Conservation (phyloP, 805 yeast species). For the Yamadazyma sp. region DNA sequence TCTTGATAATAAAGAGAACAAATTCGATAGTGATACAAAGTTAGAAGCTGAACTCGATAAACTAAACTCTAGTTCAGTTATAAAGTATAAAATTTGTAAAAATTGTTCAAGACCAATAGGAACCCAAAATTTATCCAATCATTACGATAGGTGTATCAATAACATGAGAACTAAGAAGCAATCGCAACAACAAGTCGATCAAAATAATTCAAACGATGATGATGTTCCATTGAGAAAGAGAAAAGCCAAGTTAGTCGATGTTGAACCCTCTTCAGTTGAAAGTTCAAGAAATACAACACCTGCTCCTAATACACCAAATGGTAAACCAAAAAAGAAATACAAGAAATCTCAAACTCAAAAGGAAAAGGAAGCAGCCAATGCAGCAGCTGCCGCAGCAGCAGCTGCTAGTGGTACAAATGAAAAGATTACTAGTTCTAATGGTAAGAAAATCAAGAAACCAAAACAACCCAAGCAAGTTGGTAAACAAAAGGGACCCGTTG, state of each 20-base stretch:
- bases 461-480: conserved; percentile 35
- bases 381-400: conserved; percentile 44
- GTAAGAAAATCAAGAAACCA: conserved; percentile 29
- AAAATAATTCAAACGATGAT: conserved; percentile 4
- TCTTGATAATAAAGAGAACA: conserved; percentile 17
- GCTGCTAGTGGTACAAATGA: conserved; percentile 17
- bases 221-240: conserved; percentile 21
- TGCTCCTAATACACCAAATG: conserved; percentile 25
- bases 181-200: conserved; percentile 3
- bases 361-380: conserved; percentile 46
- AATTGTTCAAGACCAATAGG: conserved; percentile 42
- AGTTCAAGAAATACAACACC: conserved; percentile 39
- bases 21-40: not conserved
- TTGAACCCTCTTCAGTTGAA: conserved; percentile 38
- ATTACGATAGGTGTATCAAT: conserved; percentile 34
- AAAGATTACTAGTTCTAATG: conserved; percentile 23
- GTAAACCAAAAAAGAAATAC: conserved; percentile 40
- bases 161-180: conserved; percentile 36
- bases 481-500: conserved; percentile 78
- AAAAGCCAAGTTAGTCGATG: conserved; percentile 29
- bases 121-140: conserved; percentile 27
- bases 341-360: conserved; percentile 42
- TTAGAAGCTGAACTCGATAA: not conserved
- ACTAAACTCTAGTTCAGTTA: conserved; percentile 1
- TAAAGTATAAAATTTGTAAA: conserved; percentile 34